These are phyloP conservation scores for Caryopteris hybrid DNA, from an alignment of 305 asterid genomes.

Conservation along the genomic window DNA sequence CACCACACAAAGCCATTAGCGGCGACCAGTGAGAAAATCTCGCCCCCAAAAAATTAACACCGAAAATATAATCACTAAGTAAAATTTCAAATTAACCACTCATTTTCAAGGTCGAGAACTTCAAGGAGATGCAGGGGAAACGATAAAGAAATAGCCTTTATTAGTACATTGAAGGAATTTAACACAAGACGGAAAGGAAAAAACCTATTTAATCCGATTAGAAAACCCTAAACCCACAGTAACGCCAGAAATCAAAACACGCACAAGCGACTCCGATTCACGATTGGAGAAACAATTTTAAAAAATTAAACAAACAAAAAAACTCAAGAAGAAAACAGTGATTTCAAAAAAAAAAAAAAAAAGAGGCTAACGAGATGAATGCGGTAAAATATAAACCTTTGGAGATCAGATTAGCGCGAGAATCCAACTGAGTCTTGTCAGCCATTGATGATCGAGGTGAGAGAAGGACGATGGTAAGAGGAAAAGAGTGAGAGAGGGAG, in stretches of 20 bases:
- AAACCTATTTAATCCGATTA: neutral
- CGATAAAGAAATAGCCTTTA: neutral
- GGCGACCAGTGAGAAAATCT: neutral
- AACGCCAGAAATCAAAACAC: slow-evolving; percentile 10
- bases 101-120: neutral
- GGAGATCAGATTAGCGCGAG: slow-evolving; percentile 45
- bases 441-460: slow-evolving; percentile 59
- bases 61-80: neutral
- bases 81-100: neutral
- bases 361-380: neutral
- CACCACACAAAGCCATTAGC: neutral
- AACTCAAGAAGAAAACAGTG: neutral
- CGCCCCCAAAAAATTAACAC: neutral
- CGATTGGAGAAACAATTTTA: neutral
- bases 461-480: neutral
- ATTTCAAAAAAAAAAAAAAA: neutral
- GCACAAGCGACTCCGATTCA: neutral
- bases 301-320: neutral
- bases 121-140: neutral
- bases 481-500: slow-evolving; percentile 10
- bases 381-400: slow-evolving; percentile 26
- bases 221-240: slow-evolving; percentile 35
- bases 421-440: slow-evolving; percentile 38
- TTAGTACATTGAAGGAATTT: neutral
- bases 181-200: neutral